A percentile compares a stretch with the other conserved stretches of the same genome.
Evolutionary conservation across 2,329 filamentous ascomycete species (phyloP).

Genomic region (Cladobotryum protrusum): DNA sequence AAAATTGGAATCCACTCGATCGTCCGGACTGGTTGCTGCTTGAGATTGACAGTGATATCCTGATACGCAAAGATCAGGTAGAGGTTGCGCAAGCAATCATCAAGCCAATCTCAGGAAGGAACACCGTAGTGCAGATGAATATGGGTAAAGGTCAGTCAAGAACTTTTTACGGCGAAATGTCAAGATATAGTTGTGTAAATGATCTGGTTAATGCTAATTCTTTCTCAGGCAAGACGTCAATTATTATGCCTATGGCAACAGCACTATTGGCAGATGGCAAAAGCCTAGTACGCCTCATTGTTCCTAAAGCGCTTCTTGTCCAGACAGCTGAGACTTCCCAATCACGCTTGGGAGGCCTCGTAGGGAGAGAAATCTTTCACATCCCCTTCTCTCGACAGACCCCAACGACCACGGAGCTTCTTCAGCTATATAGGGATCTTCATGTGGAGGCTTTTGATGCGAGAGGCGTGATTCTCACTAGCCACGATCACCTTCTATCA

Average conservation of each 20-base stretch:
- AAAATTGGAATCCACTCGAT: slow-evolving; percentile 48
- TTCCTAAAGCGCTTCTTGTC: slow-evolving; percentile 49
- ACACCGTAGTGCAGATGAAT: slow-evolving; percentile 59
- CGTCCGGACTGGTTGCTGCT: slow-evolving; percentile 59
- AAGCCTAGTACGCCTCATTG: slow-evolving; percentile 46
- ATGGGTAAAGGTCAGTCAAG: slow-evolving; percentile 51
- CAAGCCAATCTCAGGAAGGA: slow-evolving; percentile 41
- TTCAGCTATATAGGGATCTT: slow-evolving; percentile 16
- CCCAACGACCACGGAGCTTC: background rate
- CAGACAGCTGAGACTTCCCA: slow-evolving; percentile 54
- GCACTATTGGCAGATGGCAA: slow-evolving; percentile 38
- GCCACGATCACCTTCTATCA: slow-evolving; percentile 60
- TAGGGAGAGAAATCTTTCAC: slow-evolving; percentile 48
- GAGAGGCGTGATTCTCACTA: slow-evolving; percentile 50
- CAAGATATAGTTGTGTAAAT: background rate
- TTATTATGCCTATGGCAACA: slow-evolving; percentile 48
- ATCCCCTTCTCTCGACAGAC: slow-evolving; percentile 52
- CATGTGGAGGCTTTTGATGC: slow-evolving; percentile 33
- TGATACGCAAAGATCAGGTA: slow-evolving; percentile 56
- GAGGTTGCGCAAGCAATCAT: slow-evolving; percentile 58
- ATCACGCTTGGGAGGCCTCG: slow-evolving; percentile 46
- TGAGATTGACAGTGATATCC: slow-evolving; percentile 58
- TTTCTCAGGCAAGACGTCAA: slow-evolving; percentile 47
- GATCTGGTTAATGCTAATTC: background rate
- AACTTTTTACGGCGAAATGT: no score